Percentiles rank a stretch among this genome's conserved stretches.
Conservation (phyloP, 768 basidiomycete species). For the Kwoniella sp. region DNA sequence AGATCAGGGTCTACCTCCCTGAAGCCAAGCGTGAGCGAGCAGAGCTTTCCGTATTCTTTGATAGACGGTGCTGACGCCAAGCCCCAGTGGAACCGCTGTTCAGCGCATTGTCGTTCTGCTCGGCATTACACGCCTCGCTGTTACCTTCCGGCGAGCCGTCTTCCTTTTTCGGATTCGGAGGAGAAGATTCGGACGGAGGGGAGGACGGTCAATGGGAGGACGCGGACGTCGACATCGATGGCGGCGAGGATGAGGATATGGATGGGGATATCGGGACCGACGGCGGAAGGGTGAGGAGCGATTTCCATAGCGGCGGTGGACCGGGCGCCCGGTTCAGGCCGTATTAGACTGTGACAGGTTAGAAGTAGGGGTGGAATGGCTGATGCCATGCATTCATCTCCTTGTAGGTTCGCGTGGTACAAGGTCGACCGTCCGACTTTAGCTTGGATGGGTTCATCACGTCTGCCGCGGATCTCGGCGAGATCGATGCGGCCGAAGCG, state of each 20-base stretch:
- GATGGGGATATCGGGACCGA: constrained; percentile 13
- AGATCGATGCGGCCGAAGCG: not conserved
- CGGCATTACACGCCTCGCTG: constrained; percentile 37
- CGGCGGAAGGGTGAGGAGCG: constrained; percentile 43
- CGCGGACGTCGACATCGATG: constrained; percentile 17
- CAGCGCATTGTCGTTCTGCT: constrained; percentile 35
- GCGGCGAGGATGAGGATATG: constrained; percentile 16
- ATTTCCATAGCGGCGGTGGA: constrained; percentile 45
- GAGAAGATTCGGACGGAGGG: constrained; percentile 19
- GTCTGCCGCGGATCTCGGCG: not conserved
- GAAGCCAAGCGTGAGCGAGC: constrained; percentile 32
- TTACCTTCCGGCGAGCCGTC: constrained; percentile 33
- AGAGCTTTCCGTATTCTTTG: not conserved
- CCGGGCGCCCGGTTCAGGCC: constrained; percentile 41
- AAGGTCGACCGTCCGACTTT: no score
- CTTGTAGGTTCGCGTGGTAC: no score
- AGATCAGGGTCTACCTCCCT: constrained; percentile 68
- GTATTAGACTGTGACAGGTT: constrained; percentile 26
- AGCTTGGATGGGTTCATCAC: not conserved
- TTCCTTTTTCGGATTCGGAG: constrained; percentile 31
- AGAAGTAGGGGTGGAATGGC: no score
- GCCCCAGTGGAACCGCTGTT: constrained; percentile 41
- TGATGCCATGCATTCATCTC: no score
- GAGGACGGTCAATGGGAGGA: constrained; percentile 29
- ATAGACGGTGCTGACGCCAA: not conserved